phyloP scores from a whole-genome alignment of 257 asterid genomes.

The Linaria vulgaris region DNA sequence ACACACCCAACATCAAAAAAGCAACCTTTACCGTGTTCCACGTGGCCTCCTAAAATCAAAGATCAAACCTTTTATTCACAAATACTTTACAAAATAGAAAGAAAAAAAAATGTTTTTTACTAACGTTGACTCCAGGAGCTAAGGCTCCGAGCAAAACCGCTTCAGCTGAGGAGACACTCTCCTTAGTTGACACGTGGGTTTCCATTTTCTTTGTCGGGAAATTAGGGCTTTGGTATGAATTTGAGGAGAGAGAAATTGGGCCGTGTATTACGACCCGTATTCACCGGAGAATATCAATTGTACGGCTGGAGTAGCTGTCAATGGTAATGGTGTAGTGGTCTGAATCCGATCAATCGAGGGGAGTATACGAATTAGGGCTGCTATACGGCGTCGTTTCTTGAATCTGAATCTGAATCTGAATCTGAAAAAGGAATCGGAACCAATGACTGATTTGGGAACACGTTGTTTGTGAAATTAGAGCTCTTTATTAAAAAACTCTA shows the following conservation, averaged over 20 bases:
- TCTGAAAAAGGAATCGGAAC: too few relatives aligned
- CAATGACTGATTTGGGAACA: too few relatives aligned
- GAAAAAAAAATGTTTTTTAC: too few relatives aligned
- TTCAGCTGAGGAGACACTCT: slow-evolving; percentile 50
- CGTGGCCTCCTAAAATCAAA: slow-evolving; percentile 62
- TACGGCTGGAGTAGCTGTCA: background rate
- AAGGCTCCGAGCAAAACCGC: slow-evolving; percentile 81
- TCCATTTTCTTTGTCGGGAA: slow-evolving; percentile 39
- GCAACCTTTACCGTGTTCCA: slow-evolving; percentile 83
- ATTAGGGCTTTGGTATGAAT: background rate
- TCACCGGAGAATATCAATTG: background rate
- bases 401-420: too few relatives aligned
- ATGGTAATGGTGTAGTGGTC: too few relatives aligned
- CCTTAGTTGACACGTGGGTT: slow-evolving; percentile 30
- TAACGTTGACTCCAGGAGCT: slow-evolving; percentile 88
- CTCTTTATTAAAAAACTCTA: too few relatives aligned
- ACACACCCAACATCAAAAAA: slow-evolving; percentile 71
- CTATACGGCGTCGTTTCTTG: background rate
- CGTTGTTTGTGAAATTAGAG: too few relatives aligned
- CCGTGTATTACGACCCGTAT: too few relatives aligned
- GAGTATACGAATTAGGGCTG: background rate
- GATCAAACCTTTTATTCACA: slow-evolving; percentile 19
- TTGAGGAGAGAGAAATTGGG: too few relatives aligned
- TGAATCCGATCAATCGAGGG: too few relatives aligned
- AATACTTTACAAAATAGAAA: too few relatives aligned